These are phyloP conservation scores for Yarrowia sp. DNA, from an alignment of 805 yeast genomes.

Conservation along the genomic window DNA sequence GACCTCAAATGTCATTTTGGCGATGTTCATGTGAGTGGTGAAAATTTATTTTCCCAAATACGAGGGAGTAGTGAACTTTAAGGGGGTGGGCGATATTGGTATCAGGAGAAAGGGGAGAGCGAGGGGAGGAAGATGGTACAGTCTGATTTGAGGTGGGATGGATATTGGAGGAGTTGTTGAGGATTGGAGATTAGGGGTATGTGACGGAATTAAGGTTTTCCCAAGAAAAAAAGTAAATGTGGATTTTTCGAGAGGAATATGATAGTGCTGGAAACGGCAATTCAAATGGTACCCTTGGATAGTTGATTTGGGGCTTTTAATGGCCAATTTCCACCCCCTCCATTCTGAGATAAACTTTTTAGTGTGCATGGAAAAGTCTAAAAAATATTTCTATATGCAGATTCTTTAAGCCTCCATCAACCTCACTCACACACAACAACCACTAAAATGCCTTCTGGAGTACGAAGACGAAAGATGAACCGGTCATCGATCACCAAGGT, in stretches of 20 bases:
- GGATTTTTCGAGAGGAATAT: not conserved
- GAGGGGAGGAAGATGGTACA: not conserved
- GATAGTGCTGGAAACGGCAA: no score
- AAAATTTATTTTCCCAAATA: not conserved
- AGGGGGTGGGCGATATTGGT: not conserved
- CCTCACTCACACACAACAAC: not conserved
- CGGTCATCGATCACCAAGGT: conserved; percentile 67
- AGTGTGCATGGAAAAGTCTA: not conserved
- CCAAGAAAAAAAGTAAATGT: not conserved
- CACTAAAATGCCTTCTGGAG: conserved; percentile 45
- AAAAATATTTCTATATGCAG: not conserved
- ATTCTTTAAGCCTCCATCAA: not conserved
- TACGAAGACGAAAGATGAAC: conserved; percentile 82
- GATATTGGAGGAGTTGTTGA: not conserved
- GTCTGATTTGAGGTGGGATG: not conserved
- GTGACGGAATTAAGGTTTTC: not conserved
- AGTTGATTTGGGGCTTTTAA: not conserved
- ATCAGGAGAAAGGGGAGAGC: not conserved
- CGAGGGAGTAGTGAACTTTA: not conserved
- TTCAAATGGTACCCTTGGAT: no score
- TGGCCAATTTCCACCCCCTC: not conserved
- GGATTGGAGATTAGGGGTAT: not conserved
- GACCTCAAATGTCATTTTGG: conserved; percentile 14
- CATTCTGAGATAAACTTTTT: not conserved
- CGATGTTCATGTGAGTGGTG: conserved; percentile 20